phyloP scores from a whole-genome alignment of 2,329 filamentous ascomycete species.

The Graphilbum ipis-grandicollis region DNA sequence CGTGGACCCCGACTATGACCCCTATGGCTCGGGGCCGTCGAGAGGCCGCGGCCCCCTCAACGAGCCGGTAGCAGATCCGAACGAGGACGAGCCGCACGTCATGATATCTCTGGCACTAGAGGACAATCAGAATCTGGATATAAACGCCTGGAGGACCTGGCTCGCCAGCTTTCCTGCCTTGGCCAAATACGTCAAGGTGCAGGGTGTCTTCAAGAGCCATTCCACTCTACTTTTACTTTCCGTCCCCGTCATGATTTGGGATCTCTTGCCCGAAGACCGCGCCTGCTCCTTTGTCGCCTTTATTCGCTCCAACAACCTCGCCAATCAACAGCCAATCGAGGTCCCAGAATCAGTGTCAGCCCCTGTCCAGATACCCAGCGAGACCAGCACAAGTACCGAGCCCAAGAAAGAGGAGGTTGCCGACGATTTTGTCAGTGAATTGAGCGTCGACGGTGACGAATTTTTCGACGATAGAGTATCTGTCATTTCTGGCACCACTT shows the following conservation, averaged over 20 bases:
- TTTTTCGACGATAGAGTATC: slow-evolving; percentile 9
- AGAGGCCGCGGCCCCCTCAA: slow-evolving; percentile 8
- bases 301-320: slow-evolving; percentile 38
- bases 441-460: slow-evolving; percentile 8
- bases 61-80: slow-evolving; percentile 21
- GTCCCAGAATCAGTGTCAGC: slow-evolving; percentile 1
- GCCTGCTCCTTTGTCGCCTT: slow-evolving; percentile 42
- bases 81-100: slow-evolving; percentile 39
- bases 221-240: slow-evolving; percentile 40
- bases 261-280: slow-evolving; percentile 37
- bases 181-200: slow-evolving; percentile 42
- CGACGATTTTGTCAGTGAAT: background rate
- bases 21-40: slow-evolving; percentile 4
- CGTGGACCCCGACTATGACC: slow-evolving; percentile 10
- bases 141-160: slow-evolving; percentile 44
- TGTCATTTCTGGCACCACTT: slow-evolving; percentile 15
- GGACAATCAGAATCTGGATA: slow-evolving; percentile 35
- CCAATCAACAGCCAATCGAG: slow-evolving; percentile 14
- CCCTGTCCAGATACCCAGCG: background rate
- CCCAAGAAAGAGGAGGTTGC: background rate
- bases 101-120: slow-evolving; percentile 43
- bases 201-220: slow-evolving; percentile 44
- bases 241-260: slow-evolving; percentile 41
- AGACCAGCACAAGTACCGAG: background rate
- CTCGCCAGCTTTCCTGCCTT: slow-evolving; percentile 35